These are phyloP conservation scores for Porcisia deanei DNA, from an alignment of 208 protist species.

Conservation along the genomic window DNA sequence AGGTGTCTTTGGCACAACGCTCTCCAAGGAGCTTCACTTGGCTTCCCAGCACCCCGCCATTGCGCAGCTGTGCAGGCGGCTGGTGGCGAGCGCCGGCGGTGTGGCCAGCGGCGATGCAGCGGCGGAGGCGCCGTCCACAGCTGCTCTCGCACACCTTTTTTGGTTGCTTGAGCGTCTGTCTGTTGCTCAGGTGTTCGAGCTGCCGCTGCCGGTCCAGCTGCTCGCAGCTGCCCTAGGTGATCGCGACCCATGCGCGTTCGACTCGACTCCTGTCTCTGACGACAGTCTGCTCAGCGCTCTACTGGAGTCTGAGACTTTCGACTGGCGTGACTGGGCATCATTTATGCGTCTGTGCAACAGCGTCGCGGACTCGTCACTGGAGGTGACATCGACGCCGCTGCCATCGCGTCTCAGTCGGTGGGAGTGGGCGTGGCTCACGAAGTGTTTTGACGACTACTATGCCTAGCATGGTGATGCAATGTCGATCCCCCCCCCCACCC, in stretches of 20 bases:
- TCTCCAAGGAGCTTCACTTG: conserved; percentile 60
- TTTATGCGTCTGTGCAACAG: conserved; percentile 25
- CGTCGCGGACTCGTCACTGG: neutral
- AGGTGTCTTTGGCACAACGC: conserved; percentile 76
- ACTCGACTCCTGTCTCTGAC: neutral
- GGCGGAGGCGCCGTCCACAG: neutral
- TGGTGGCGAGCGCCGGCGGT: neutral
- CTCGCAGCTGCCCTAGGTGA: conserved; percentile 10
- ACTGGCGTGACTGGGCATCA: conserved; percentile 23
- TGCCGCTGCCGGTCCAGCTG: conserved; percentile 55
- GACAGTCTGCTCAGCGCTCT: neutral
- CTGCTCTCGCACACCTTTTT: conserved; percentile 25
- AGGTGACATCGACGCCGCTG: neutral
- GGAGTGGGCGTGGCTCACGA: conserved; percentile 37
- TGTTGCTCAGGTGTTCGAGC: conserved; percentile 53
- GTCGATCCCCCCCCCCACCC: neutral
- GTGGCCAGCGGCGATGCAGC: neutral
- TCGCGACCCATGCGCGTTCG: neutral
- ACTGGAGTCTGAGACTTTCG: neutral
- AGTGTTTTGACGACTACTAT: conserved; percentile 37
- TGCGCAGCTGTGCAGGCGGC: neutral
- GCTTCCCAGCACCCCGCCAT: conserved; percentile 48
- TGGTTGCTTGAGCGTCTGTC: conserved; percentile 55
- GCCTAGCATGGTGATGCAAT: neutral
- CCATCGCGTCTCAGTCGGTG: conserved; percentile 21